Evolutionary conservation across 306 rosid genomes (phyloP), one percentile per base, ranked within the genome.

Genomic region (Medicago ruthenica): DNA sequence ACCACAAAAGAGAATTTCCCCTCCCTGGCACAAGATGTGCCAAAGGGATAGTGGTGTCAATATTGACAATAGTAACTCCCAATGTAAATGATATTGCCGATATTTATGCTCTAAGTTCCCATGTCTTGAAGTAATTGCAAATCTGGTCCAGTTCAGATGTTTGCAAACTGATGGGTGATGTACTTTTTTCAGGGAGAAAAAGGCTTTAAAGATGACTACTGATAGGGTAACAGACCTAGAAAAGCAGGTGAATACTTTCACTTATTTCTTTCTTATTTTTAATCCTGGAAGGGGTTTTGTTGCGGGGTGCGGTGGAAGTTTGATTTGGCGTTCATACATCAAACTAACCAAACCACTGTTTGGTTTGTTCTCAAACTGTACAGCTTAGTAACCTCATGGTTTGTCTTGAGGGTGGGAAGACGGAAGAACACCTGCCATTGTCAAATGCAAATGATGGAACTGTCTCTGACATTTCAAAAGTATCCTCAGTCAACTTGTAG

Each of bases 331-430:
- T 13, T 34, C 41, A 6, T 60, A 14, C 39, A 67, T 79, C 53
- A 60, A 72, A 75, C 79, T 78, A 67, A 81, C 62, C n/a, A 18
- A 68, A 31, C 50, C 15, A 59, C 54, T 67, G 39, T 51, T 64
- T 77, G 21, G 24, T 60, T 67, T 74, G 51, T 63, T 69, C 67
- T 70, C 54, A 48, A 80, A 45, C 45, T 57, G 45, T 74, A 76
- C 92, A 94, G 98, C 97, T 94, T 70, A 64, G 85, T 70, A 83
- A 83, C 60, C 89, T 90, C 82, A 94, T 92, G 98, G 58, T 71
- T 48, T 80, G 76, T 75, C 92, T 95, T 0, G 97, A 89, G 78
- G 63, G 85, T 27, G 97, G 82, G 60, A 77, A 76, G 78, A 58
- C 68, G 4, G 70, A 34, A 54, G 92, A 82, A 74, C 75, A 81